A percentile compares a stretch with the other conserved stretches of the same genome.
phyloP scores from a whole-genome alignment of 2,329 filamentous ascomycete genomes.

The Cercospora nicotianae region DNA sequence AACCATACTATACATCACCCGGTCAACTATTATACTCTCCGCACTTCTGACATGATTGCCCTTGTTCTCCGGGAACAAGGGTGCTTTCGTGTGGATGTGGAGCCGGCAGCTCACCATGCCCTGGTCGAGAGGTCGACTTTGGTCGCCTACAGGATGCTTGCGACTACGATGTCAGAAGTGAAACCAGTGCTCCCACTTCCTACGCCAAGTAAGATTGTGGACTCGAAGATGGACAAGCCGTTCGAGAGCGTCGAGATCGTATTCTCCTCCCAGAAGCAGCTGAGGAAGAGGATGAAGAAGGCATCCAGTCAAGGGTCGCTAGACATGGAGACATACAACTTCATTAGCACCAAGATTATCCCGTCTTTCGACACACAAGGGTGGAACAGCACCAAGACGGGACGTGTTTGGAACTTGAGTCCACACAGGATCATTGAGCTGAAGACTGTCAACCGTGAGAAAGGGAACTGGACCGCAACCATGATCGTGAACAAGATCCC shows the following conservation, averaged over 20 bases:
- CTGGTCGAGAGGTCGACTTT: not conserved
- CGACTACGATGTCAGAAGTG: not conserved
- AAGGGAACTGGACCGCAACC: not conserved
- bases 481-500: not conserved
- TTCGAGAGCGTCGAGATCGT: not conserved
- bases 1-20: not conserved
- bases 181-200: not conserved
- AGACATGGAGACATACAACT: not conserved
- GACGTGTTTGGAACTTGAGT: not conserved
- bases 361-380: not conserved
- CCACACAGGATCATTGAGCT: not conserved
- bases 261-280: not conserved
- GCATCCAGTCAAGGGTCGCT: not conserved
- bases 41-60: not conserved
- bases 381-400: not conserved
- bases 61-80: not conserved
- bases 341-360: not conserved
- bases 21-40: not conserved
- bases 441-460: not conserved
- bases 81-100: not conserved
- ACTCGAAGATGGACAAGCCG: not conserved
- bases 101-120: not conserved
- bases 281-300: not conserved
- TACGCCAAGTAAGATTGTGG: not conserved
- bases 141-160: not conserved